Evolutionary conservation across 306 rosid species (phyloP).

Genomic region (Casuarina glauca): DNA sequence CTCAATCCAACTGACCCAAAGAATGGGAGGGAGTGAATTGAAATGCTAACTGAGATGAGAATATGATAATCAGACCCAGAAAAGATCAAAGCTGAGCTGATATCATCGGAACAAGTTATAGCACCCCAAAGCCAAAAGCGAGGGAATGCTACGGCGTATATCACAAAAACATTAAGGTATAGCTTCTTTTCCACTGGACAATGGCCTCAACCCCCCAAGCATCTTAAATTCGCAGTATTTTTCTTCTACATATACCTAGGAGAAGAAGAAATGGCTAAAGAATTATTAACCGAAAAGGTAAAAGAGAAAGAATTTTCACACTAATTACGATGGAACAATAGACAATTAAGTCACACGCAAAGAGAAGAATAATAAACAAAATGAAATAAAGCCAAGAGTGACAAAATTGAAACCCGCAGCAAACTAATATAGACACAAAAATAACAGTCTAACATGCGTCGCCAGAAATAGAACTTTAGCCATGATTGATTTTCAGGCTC

Average conservation of each 20-base stretch:
- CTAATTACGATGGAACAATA: conserved; percentile 49
- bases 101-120: neutral
- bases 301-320: conserved; percentile 21
- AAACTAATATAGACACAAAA: conserved; percentile 51
- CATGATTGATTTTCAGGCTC: conserved; percentile 29
- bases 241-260: conserved; percentile 15
- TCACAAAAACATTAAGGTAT: neutral
- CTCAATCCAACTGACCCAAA: too few species aligned
- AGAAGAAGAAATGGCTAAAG: conserved; percentile 27
- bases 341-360: conserved; percentile 53
- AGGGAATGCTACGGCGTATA: too few species aligned
- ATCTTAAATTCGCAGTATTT: neutral
- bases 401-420: conserved; percentile 75
- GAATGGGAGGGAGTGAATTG: too few species aligned
- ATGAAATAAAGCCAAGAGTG: conserved; percentile 39
- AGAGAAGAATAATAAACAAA: conserved; percentile 51
- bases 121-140: neutral
- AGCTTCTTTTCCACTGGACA: neutral
- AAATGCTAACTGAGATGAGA: too few species aligned
- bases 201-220: neutral
- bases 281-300: neutral
- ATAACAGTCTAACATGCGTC: conserved; percentile 34
- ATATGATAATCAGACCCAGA: too few species aligned
- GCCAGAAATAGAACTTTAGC: conserved; percentile 26
- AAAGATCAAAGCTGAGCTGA: neutral